These are phyloP conservation scores for Prasinococcaceae sp. DNA, from an alignment of 139 green algal genomes.

Conservation along the genomic window DNA sequence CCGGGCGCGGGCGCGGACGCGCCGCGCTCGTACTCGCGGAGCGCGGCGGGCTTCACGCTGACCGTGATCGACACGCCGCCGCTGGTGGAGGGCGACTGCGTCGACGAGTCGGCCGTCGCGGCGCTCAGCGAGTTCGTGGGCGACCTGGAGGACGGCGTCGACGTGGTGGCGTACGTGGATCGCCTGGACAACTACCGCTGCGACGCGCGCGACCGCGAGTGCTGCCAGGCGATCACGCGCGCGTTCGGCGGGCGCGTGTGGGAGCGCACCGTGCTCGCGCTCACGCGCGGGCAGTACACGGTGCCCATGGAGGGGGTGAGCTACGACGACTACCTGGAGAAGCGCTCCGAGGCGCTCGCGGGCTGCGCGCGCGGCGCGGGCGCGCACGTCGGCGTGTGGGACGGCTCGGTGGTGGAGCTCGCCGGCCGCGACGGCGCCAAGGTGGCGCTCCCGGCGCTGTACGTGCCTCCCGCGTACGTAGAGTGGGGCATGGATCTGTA, in stretches of 20 bases:
- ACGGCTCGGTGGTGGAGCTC: too few species aligned
- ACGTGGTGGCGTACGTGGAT: constrained; percentile 48
- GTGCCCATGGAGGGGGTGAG: too few species aligned
- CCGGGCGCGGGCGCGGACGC: too few species aligned
- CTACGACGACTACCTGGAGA: too few species aligned
- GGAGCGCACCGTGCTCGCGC: constrained; percentile 32
- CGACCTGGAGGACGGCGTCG: constrained; percentile 21
- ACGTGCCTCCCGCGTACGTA: too few species aligned
- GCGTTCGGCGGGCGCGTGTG: constrained; percentile 35
- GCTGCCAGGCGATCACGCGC: constrained; percentile 23
- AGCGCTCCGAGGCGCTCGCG: too few species aligned
- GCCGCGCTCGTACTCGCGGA: constrained; percentile 18
- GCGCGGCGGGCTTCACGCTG: constrained; percentile 38
- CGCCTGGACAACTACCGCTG: constrained; percentile 40
- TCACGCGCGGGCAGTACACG: constrained; percentile 40
- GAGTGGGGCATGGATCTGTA: too few species aligned
- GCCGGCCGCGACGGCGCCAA: too few species aligned
- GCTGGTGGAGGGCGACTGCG: constrained; percentile 35
- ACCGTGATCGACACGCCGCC: constrained; percentile 47
- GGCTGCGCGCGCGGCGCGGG: too few species aligned
- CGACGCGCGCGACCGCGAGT: constrained; percentile 23
- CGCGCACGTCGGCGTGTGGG: too few species aligned
- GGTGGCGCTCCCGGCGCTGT: too few species aligned
- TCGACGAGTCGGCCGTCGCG: constrained; percentile 16
- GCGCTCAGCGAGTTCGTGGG: constrained; percentile 2